A percentile compares a stretch with the other conserved stretches of the same genome.
These are phyloP conservation scores for Thermomyces lanuginosus DNA, from an alignment of 2,329 filamentous ascomycete species.

Conservation along the genomic window DNA sequence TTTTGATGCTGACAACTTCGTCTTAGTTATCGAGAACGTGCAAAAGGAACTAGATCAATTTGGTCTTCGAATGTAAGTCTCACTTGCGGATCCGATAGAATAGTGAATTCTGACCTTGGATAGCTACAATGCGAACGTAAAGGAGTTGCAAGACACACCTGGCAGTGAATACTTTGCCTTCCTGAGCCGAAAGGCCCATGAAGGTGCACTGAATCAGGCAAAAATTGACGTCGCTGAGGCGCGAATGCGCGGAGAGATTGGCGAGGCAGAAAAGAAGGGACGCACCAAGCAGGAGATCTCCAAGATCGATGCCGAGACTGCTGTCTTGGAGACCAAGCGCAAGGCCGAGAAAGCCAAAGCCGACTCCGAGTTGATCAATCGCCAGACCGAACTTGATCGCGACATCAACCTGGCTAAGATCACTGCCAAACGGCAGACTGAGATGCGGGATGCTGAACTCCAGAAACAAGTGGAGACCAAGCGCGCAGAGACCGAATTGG, in stretches of 20 bases:
- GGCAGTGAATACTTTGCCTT: constrained; percentile 72
- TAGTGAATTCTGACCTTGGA: constrained; percentile 30
- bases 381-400: constrained; percentile 54
- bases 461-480: constrained; percentile 62
- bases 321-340: constrained; percentile 67
- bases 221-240: constrained; percentile 45
- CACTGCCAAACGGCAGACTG: constrained; percentile 53
- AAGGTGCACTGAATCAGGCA: constrained; percentile 70
- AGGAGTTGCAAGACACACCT: constrained; percentile 70
- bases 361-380: constrained; percentile 57
- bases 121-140: constrained; percentile 59
- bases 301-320: constrained; percentile 74
- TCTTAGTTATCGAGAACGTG: constrained; percentile 50
- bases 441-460: constrained; percentile 63
- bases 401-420: constrained; percentile 64
- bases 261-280: constrained; percentile 59
- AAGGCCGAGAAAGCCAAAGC: constrained; percentile 67
- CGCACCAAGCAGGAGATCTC: constrained; percentile 73
- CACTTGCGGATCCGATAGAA: too few species aligned
- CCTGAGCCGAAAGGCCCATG: constrained; percentile 66
- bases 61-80: constrained; percentile 50
- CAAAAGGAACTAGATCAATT: constrained; percentile 68
- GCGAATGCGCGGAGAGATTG: constrained; percentile 43
- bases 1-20: constrained; percentile 3
- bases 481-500: constrained; percentile 63